Evolutionary conservation across 257 asterid species (phyloP).

Genomic region (Salvia splendens): DNA sequence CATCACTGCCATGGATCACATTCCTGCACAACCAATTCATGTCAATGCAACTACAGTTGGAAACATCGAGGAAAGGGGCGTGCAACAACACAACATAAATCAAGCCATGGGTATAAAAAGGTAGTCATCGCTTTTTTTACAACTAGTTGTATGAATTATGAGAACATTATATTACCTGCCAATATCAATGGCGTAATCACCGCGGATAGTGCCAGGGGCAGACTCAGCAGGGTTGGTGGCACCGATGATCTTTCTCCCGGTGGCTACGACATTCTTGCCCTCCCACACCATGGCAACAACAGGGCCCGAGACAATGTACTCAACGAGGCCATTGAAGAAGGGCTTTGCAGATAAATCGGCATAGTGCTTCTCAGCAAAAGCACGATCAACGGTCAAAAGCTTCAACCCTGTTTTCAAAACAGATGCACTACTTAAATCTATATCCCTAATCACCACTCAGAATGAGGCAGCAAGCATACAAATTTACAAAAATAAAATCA

Average conservation of each 20-base stretch:
- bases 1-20: constrained; percentile 89
- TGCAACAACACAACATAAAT: background rate
- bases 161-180: constrained; percentile 58
- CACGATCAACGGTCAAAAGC: constrained; percentile 72
- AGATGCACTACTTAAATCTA: background rate
- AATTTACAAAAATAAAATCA: background rate
- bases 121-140: no score
- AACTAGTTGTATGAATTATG: background rate
- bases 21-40: constrained; percentile 52
- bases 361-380: constrained; percentile 92
- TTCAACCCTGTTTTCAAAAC: constrained; percentile 63
- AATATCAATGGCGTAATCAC: constrained; percentile 84
- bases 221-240: constrained; percentile 96
- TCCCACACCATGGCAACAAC: constrained; percentile 99
- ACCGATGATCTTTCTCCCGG: constrained; percentile 95
- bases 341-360: constrained; percentile 90
- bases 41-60: no score
- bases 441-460: no score
- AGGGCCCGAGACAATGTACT: constrained; percentile 89
- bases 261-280: constrained; percentile 82
- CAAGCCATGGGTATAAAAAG: background rate
- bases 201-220: constrained; percentile 96
- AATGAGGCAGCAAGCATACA: no score
- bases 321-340: constrained; percentile 83
- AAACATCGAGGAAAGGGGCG: no score